Conservation (phyloP, 2,329 filamentous ascomycete species). For the Colletotrichum sp. region DNA sequence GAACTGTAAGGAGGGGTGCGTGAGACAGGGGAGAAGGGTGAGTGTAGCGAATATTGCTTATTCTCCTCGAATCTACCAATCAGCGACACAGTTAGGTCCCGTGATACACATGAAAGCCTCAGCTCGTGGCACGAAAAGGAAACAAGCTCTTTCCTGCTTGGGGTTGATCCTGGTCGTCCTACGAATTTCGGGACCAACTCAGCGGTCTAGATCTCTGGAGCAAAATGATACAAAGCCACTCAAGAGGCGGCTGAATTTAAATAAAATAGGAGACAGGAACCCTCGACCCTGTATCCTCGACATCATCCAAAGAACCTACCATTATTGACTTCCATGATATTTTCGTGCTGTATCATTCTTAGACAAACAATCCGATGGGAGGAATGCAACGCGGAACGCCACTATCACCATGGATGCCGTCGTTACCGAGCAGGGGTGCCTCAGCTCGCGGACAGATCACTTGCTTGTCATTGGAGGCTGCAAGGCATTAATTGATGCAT, state of each 20-base stretch:
- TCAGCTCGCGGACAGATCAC: constrained; percentile 1
- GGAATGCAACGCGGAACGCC: not conserved
- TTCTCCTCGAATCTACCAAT: not conserved
- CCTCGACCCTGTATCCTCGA: not conserved
- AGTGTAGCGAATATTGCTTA: constrained; percentile 1
- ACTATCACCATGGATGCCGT: not conserved
- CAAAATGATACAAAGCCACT: not conserved
- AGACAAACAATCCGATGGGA: not conserved
- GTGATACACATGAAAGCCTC: not conserved
- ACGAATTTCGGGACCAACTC: not conserved
- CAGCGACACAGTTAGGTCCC: not conserved
- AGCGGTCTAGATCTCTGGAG: not conserved
- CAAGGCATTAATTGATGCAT: constrained; percentile 3
- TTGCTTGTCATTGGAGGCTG: not conserved
- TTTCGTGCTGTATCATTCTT: not conserved
- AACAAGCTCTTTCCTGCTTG: constrained; percentile 5
- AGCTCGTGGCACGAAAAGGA: not conserved
- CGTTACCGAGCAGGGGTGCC: not conserved
- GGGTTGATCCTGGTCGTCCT: not conserved
- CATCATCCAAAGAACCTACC: not conserved
- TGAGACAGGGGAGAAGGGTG: not conserved
- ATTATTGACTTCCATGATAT: not conserved
- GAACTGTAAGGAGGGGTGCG: not conserved
- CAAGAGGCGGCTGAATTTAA: not conserved
- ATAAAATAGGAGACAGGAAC: not conserved